Base-by-base conservation (phyloP, 208 protist genomes). In the Herpetomonas muscarum region DNA sequence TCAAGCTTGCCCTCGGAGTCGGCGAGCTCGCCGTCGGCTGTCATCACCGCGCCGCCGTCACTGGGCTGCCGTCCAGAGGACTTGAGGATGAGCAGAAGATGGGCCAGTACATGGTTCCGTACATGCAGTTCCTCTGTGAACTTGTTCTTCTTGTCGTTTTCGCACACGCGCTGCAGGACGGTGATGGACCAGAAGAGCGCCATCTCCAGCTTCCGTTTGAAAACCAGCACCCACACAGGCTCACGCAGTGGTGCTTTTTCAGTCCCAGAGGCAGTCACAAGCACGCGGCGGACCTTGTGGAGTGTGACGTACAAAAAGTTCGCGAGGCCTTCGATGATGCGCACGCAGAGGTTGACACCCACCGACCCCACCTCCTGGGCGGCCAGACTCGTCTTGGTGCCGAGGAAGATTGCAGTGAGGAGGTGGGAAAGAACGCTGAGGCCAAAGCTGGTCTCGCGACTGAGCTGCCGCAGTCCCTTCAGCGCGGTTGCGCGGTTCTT, bases 171-270 rank as follows among this genome's bases (percentile, higher is more conserved):
- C 49, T 83, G 61, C 31, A 78, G 46, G 36, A 83, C 28, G 6
- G 55, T 67, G 3, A 73, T 53, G 24, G 62, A 71, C 76, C 76
- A 83, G 25, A 83, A 66, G 39, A 75, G 42, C 44, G 72, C 58
- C 39, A 70, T 37, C 53, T 79, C 71, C 5, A 83, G 50, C 9
- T 72, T 65, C 13, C 67, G 53, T 46, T 78, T 26, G 47, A 69
- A 49, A 55, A 50, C 55, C 37, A 63, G 48, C 25, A 80, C 61
- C 68, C 74, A 72, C 25, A 52, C 34, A 4, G 74, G 68, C 9
- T 46, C 64, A 36, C 44, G 48, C 28, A 67, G 39, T 0, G 32
- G n/a, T n/a, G n/a, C n/a, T n/a, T n/a, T n/a, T n/a, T n/a, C n/a
- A n/a, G n/a, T n/a, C n/a, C n/a, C n/a, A n/a, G n/a, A n/a, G n/a